Conservation (phyloP, 345 rosid genomes). For the Trapa incisa region DNA sequence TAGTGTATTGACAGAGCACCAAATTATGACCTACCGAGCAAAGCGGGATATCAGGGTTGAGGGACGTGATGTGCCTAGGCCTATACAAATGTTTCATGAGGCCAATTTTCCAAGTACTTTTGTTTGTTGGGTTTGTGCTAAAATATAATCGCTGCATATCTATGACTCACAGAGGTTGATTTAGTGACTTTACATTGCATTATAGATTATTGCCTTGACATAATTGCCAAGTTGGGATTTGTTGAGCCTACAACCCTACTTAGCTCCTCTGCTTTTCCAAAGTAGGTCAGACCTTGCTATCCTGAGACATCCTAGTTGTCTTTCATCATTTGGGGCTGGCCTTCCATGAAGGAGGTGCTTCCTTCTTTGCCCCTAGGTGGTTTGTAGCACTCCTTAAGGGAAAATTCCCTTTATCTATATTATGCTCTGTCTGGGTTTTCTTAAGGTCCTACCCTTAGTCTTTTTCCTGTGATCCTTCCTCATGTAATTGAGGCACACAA, state of each 20-base stretch:
- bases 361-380: too few relatives aligned
- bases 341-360: too few relatives aligned
- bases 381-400: too few relatives aligned
- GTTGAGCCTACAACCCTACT: conserved; percentile 31
- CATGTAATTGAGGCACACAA: too few relatives aligned
- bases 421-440: too few relatives aligned
- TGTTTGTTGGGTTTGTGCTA: neutral
- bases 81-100: conserved; percentile 59
- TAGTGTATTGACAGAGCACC: conserved; percentile 59
- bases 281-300: too few relatives aligned
- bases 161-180: neutral
- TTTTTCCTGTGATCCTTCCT: too few relatives aligned
- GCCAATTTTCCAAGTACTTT: conserved; percentile 75
- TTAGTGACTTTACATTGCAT: conserved; percentile 5
- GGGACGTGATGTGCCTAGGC: conserved; percentile 80
- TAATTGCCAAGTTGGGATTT: conserved; percentile 70
- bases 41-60: conserved; percentile 61
- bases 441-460: too few relatives aligned
- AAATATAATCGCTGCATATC: neutral
- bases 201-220: conserved; percentile 71
- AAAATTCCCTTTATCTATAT: too few relatives aligned
- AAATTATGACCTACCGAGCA: conserved; percentile 41
- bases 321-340: too few relatives aligned
- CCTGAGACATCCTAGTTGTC: too few relatives aligned
- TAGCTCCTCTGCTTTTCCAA: too few relatives aligned